Evolutionary conservation across 179 eudicot genomes (phyloP).

Genomic region (Monotropa hypopitys): DNA sequence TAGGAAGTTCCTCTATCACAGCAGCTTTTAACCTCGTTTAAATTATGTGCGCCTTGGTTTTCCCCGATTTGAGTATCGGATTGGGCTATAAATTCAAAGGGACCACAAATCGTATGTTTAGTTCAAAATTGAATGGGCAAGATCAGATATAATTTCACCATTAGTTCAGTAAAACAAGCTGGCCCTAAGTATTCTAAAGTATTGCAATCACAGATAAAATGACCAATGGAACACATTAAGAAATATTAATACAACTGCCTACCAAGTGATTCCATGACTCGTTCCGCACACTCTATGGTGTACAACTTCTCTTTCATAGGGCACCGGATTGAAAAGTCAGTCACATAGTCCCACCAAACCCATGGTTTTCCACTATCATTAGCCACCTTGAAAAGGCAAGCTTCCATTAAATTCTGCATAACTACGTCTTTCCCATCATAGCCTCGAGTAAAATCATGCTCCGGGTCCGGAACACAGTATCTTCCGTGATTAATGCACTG

Average conservation of each 20-base stretch:
- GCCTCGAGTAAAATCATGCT: slow-evolving; percentile 48
- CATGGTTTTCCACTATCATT: slow-evolving; percentile 59
- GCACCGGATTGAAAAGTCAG: slow-evolving; percentile 57
- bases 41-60: neutral
- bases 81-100: neutral
- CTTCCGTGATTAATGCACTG: slow-evolving; percentile 67
- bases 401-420: slow-evolving; percentile 48
- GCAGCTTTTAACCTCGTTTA: neutral
- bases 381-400: slow-evolving; percentile 48
- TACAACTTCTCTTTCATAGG: slow-evolving; percentile 64
- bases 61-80: neutral
- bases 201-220: neutral
- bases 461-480: slow-evolving; percentile 72
- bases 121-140: neutral
- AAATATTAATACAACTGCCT: slow-evolving; percentile 5
- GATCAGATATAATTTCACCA: no score
- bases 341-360: slow-evolving; percentile 80
- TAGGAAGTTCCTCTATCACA: neutral
- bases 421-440: slow-evolving; percentile 69
- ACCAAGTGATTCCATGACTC: slow-evolving; percentile 51
- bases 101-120: neutral
- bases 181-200: neutral
- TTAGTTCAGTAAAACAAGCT: no score
- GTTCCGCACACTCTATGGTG: slow-evolving; percentile 42
- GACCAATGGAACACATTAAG: neutral